A percentile compares a stretch with the other conserved stretches of the same genome.
phyloP scores from a whole-genome alignment of 805 yeast species.

The Ogataea saltuana region DNA sequence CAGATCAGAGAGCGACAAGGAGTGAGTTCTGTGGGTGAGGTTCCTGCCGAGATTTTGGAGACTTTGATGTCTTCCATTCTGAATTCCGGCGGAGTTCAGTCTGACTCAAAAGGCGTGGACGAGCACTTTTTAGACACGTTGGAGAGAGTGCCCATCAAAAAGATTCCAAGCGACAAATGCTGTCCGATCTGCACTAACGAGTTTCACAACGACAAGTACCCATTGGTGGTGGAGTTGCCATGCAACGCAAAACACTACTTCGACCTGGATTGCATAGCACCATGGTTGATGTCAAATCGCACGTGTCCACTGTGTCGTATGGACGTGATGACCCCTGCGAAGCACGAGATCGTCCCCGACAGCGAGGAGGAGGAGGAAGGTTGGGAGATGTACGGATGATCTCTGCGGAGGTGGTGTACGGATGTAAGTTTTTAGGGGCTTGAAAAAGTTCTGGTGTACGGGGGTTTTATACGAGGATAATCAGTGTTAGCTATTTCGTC shows the following conservation, averaged over 20 bases:
- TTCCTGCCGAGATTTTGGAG: slow-evolving; percentile 11
- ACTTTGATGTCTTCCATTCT: slow-evolving; percentile 13
- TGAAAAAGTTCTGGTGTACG: too few relatives aligned
- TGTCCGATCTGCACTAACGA: slow-evolving; percentile 85
- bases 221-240: slow-evolving; percentile 73
- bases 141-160: slow-evolving; percentile 59
- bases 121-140: slow-evolving; percentile 73
- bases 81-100: slow-evolving; percentile 15
- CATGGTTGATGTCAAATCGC: slow-evolving; percentile 75
- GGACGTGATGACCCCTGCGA: slow-evolving; percentile 58
- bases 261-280: slow-evolving; percentile 87
- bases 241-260: slow-evolving; percentile 71
- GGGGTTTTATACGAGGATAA: too few relatives aligned
- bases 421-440: not conserved
- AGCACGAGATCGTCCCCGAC: slow-evolving; percentile 36
- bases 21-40: not conserved
- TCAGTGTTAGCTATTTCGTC: too few relatives aligned
- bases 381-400: slow-evolving; percentile 77
- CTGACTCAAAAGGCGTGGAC: slow-evolving; percentile 52
- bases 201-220: slow-evolving; percentile 71
- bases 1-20: slow-evolving; percentile 9
- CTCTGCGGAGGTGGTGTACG: not conserved
- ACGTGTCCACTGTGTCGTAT: slow-evolving; percentile 89
- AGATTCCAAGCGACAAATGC: slow-evolving; percentile 49
- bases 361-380: slow-evolving; percentile 67